A percentile compares a stretch with the other conserved stretches of the same genome.
These are phyloP conservation scores for Tylopilus vinaceipallidus DNA, from an alignment of 768 basidiomycete genomes.

Conservation along the genomic window DNA sequence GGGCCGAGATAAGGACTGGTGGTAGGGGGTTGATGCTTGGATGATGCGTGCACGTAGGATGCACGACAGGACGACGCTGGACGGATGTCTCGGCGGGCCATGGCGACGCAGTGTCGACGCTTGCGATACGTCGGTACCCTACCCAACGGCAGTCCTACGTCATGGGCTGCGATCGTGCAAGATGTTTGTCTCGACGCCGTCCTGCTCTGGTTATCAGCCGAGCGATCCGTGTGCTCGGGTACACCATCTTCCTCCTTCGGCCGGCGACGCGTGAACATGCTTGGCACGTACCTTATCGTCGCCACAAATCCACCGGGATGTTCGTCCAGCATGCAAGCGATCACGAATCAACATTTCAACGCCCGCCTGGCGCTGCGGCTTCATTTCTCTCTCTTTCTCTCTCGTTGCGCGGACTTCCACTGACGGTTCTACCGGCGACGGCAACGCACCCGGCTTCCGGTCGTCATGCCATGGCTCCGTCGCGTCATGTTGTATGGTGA, in stretches of 20 bases:
- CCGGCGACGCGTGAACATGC: not conserved
- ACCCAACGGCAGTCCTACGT: too few species aligned
- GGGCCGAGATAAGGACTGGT: conserved; percentile 16
- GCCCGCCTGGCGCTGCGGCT: not conserved
- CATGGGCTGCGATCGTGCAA: too few species aligned
- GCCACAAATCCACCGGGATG: not conserved
- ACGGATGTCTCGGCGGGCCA: not conserved
- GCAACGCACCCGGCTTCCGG: conserved; percentile 3
- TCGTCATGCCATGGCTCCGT: not conserved
- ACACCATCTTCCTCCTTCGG: not conserved
- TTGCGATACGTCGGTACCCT: too few species aligned
- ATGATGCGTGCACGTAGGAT: not conserved
- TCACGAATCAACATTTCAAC: not conserved
- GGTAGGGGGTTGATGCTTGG: conserved; percentile 1
- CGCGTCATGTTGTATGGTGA: not conserved
- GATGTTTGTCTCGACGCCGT: too few species aligned
- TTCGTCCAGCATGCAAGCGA: not conserved
- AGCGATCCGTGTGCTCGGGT: not conserved
- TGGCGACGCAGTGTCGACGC: too few species aligned
- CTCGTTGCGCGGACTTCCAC: too few species aligned
- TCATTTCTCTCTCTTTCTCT: too few species aligned
- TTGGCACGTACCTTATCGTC: not conserved
- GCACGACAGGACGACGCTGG: not conserved
- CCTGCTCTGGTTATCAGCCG: too few species aligned
- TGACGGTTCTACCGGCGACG: not conserved